phyloP scores from a whole-genome alignment of 148 eudicot species.

The Bassia scoparia region DNA sequence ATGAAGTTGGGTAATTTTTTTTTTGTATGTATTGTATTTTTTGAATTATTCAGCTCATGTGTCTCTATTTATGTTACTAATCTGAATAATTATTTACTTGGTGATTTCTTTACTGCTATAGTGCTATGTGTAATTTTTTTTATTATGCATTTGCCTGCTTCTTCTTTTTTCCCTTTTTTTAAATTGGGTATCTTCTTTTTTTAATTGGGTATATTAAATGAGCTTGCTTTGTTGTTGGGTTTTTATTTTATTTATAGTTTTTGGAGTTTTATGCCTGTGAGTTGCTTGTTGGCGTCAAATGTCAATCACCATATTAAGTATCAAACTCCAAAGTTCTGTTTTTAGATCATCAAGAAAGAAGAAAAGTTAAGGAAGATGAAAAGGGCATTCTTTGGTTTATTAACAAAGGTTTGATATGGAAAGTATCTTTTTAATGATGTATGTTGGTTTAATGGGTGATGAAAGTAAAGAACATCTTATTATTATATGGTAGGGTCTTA shows the following conservation, averaged over 20 bases:
- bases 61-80: too few species aligned
- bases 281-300: background rate
- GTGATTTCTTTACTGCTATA: too few species aligned
- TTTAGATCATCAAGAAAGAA: background rate
- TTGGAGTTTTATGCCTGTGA: background rate
- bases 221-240: background rate
- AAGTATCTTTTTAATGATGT: background rate
- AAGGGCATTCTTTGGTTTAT: conserved; percentile 1
- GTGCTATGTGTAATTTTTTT: too few species aligned
- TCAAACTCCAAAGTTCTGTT: background rate
- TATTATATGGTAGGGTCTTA: conserved; percentile 9
- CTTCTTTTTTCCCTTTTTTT: too few species aligned
- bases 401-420: background rate
- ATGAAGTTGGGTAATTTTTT: too few species aligned
- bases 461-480: conserved; percentile 12
- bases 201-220: background rate
- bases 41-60: too few species aligned
- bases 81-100: too few species aligned
- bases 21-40: too few species aligned
- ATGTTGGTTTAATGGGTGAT: background rate
- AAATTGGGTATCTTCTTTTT: too few species aligned
- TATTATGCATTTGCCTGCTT: too few species aligned
- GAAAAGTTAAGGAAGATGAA: background rate
- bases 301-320: background rate
- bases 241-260: background rate